These are phyloP conservation scores for Blastobotrys illinoisensis DNA, from an alignment of 1,139 yeast species.

Conservation along the genomic window DNA sequence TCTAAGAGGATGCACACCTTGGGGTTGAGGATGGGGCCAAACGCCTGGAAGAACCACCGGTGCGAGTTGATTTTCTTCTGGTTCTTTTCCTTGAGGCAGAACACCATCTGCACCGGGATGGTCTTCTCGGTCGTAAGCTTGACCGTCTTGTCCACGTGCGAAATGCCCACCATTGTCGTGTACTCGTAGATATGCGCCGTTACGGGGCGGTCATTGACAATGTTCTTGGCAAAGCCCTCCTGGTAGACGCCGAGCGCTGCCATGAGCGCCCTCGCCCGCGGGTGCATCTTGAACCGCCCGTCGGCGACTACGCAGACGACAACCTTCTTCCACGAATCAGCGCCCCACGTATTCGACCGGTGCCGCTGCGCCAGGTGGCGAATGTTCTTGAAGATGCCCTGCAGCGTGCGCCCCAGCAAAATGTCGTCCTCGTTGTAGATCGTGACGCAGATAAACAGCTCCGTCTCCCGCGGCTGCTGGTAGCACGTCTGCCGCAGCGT, in stretches of 20 bases:
- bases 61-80: conserved; percentile 75
- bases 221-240: conserved; percentile 76
- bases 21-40: conserved; percentile 65
- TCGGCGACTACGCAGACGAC: conserved; percentile 73
- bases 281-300: conserved; percentile 65
- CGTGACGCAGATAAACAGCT: conserved; percentile 67
- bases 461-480: conserved; percentile 62
- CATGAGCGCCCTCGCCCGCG: conserved; percentile 57
- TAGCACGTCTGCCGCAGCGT: conserved; percentile 64
- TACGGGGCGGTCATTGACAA: conserved; percentile 64
- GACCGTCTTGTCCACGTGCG: conserved; percentile 53
- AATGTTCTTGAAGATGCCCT: conserved; percentile 72
- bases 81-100: conserved; percentile 73
- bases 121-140: conserved; percentile 50
- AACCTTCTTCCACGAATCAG: conserved; percentile 73
- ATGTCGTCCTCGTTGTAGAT: conserved; percentile 80
- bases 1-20: conserved; percentile 66
- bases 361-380: conserved; percentile 52
- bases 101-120: conserved; percentile 66
- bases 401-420: conserved; percentile 63
- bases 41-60: conserved; percentile 80
- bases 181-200: conserved; percentile 74
- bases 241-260: conserved; percentile 74
- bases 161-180: conserved; percentile 72
- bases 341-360: conserved; percentile 68